These are phyloP conservation scores for Wickerhamomyces kurtzmanii DNA, from an alignment of 805 yeast genomes.

Conservation along the genomic window DNA sequence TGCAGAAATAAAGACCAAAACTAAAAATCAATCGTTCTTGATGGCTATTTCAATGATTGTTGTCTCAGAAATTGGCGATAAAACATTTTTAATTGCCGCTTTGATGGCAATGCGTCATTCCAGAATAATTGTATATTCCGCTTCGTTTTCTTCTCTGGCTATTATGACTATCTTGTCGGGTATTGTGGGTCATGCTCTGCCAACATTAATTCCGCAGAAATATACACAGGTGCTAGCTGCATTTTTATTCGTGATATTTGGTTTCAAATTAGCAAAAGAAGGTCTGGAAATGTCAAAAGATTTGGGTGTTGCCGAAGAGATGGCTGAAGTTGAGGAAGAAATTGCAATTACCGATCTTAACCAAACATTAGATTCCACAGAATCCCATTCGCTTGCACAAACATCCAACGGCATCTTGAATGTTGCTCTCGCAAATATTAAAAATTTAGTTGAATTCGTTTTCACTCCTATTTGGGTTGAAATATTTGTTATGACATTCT, in stretches of 20 bases:
- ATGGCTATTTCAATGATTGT: constrained; percentile 87
- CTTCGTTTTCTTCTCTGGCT: constrained; percentile 78
- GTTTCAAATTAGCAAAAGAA: constrained; percentile 65
- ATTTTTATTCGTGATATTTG: constrained; percentile 72
- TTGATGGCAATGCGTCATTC: constrained; percentile 96
- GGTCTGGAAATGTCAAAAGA: constrained; percentile 75
- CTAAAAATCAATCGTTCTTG: constrained; percentile 38
- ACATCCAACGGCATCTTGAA: constrained; percentile 3
- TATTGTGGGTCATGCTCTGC: constrained; percentile 84
- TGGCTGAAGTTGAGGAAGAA: constrained; percentile 96
- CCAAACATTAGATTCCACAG: constrained; percentile 42
- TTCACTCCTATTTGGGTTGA: constrained; percentile 90
- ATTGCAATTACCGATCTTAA: constrained; percentile 56
- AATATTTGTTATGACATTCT: constrained; percentile 89
- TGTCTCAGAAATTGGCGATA: constrained; percentile 95
- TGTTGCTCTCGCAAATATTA: constrained; percentile 24
- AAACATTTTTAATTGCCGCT: constrained; percentile 94
- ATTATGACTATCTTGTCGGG: constrained; percentile 92
- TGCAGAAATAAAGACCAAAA: constrained; percentile 1
- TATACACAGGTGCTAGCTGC: constrained; percentile 80
- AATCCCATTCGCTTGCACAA: constrained; percentile 21
- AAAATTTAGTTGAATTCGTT: constrained; percentile 48
- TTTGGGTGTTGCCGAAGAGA: constrained; percentile 86
- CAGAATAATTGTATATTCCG: constrained; percentile 72
- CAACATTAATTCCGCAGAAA: constrained; percentile 70